These are phyloP conservation scores for Saturnispora silvae DNA, from an alignment of 805 yeast species.

Conservation along the genomic window DNA sequence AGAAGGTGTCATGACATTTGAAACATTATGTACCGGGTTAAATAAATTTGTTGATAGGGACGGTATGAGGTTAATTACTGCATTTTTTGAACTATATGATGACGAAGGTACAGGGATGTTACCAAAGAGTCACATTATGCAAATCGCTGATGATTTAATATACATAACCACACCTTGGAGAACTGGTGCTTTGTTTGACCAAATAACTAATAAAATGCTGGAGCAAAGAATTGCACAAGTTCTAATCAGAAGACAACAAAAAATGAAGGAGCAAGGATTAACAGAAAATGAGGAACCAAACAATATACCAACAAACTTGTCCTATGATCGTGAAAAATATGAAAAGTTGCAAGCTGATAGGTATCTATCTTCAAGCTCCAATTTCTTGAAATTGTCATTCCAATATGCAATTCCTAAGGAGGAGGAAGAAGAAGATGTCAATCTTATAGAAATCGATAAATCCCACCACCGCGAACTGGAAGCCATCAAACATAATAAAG, in stretches of 20 bases:
- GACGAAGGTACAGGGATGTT: conserved; percentile 46
- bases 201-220: conserved; percentile 48
- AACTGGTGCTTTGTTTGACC: conserved; percentile 57
- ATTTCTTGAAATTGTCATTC: conserved; percentile 76
- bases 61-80: conserved; percentile 66
- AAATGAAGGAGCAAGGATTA: conserved; percentile 24
- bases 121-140: conserved; percentile 68
- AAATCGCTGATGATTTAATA: conserved; percentile 78
- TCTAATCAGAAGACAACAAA: conserved; percentile 33
- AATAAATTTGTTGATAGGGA: conserved; percentile 62
- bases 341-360: conserved; percentile 62
- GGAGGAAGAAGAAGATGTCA: conserved; percentile 19
- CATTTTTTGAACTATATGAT: conserved; percentile 72
- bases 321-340: conserved; percentile 52
- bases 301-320: conserved; percentile 46
- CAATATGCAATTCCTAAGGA: conserved; percentile 77
- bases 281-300: conserved; percentile 25
- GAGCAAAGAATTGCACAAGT: conserved; percentile 60
- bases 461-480: conserved; percentile 25
- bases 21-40: conserved; percentile 63
- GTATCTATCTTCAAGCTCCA: conserved; percentile 78
- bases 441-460: conserved; percentile 10
- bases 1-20: conserved; percentile 50
- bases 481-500: conserved; percentile 50
- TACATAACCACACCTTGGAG: conserved; percentile 81